phyloP scores from a whole-genome alignment of 1,284 basidiomycete genomes.

The Leucoagaricus sp. region DNA sequence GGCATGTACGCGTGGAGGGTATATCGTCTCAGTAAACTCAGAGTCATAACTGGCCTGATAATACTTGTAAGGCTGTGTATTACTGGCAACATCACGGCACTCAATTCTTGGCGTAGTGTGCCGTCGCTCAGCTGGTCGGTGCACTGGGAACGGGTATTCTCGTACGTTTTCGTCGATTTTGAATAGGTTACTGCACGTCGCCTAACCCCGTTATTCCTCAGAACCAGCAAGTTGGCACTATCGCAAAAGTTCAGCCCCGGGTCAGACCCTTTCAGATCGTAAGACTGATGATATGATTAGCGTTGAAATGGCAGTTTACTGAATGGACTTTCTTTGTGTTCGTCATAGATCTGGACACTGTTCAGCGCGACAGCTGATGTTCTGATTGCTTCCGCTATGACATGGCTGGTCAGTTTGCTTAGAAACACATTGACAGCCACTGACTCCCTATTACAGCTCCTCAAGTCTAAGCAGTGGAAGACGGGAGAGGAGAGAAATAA shows the following conservation, averaged over 20 bases:
- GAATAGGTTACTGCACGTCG: not conserved
- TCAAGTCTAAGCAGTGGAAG: not conserved
- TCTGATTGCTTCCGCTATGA: not conserved
- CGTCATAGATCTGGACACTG: not conserved
- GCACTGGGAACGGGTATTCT: constrained; percentile 5
- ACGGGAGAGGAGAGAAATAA: not conserved
- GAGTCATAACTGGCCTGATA: not conserved
- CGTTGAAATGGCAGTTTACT: too few species aligned
- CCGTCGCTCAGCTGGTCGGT: not conserved
- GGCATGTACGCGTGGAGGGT: constrained; percentile 6
- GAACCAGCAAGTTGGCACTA: constrained; percentile 7
- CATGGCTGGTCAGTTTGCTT: not conserved
- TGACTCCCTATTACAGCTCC: not conserved
- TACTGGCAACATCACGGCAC: not conserved
- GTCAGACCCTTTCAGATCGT: constrained; percentile 5
- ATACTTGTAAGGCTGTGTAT: not conserved
- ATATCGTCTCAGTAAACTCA: constrained; percentile 3
- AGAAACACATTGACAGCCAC: too few species aligned
- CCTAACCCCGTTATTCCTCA: too few species aligned
- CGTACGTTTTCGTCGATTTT: not conserved
- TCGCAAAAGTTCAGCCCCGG: not conserved
- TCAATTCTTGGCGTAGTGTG: not conserved
- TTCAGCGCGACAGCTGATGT: not conserved
- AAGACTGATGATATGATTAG: not conserved
- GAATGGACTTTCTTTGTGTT: too few species aligned